These are phyloP conservation scores for Articulospora tetracladia DNA, from an alignment of 495 filamentous ascomycete genomes.

Conservation along the genomic window DNA sequence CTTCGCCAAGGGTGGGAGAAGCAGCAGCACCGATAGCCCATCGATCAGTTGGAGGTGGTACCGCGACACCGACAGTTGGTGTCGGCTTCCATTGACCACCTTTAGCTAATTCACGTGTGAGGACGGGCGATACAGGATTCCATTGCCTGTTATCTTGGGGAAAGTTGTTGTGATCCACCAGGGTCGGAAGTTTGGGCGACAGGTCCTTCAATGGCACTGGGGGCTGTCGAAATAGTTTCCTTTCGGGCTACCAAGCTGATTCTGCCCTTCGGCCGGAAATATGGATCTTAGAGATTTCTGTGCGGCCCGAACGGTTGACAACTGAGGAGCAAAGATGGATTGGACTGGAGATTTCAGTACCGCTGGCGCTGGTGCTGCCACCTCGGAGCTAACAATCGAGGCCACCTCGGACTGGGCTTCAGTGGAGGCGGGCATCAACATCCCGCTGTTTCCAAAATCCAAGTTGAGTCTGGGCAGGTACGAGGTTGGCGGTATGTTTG, in stretches of 20 bases:
- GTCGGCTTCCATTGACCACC: background rate
- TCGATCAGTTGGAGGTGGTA: background rate
- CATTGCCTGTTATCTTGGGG: slow-evolving; percentile 11
- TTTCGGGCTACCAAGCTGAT: background rate
- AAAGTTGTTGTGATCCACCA: slow-evolving; percentile 4
- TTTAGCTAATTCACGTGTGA: background rate
- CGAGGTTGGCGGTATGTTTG: slow-evolving; percentile 2
- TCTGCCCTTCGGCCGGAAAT: slow-evolving; percentile 2
- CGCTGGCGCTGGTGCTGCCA: background rate
- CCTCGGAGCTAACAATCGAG: slow-evolving; percentile 10
- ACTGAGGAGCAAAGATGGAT: background rate
- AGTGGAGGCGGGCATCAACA: slow-evolving; percentile 1
- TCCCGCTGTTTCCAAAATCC: background rate
- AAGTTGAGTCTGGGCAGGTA: slow-evolving; percentile 17
- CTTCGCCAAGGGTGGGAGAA: background rate
- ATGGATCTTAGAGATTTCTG: slow-evolving; percentile 10
- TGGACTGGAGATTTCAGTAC: background rate
- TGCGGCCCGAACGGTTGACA: slow-evolving; percentile 1
- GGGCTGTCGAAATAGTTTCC: background rate
- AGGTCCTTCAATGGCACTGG: slow-evolving; percentile 7
- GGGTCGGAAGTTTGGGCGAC: background rate
- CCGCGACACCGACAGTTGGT: background rate
- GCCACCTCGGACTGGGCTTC: slow-evolving; percentile 11
- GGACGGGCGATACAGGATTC: background rate
- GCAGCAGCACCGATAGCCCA: background rate